phyloP scores from a whole-genome alignment of 2,329 filamentous ascomycete species.

The Aspergillus proliferans region DNA sequence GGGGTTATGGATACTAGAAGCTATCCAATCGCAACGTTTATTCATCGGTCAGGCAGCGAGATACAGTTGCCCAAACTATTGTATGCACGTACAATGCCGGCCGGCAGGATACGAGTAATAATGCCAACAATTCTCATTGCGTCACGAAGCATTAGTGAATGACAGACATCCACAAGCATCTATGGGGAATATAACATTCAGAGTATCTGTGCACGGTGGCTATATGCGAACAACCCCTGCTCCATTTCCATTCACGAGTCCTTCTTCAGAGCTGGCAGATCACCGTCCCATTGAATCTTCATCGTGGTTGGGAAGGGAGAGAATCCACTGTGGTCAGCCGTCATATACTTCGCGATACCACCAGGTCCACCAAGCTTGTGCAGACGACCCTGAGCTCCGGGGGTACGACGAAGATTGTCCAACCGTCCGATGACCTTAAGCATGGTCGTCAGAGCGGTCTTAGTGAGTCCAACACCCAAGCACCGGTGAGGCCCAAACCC shows the following conservation, averaged over 20 bases:
- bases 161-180: no score
- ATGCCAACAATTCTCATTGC: no score
- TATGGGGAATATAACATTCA: no score
- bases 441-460: conserved; percentile 32
- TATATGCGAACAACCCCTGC: neutral
- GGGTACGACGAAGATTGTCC: conserved; percentile 37
- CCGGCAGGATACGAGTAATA: no score
- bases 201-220: no score
- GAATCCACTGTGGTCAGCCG: conserved; percentile 36
- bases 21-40: no score
- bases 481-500: conserved; percentile 58
- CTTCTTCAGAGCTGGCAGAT: conserved; percentile 18
- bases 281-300: conserved; percentile 41
- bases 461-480: conserved; percentile 44
- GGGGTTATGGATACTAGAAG: no score
- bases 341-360: conserved; percentile 40
- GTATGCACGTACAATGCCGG: no score
- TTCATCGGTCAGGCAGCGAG: no score
- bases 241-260: conserved; percentile 2
- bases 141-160: no score
- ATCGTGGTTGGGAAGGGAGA: conserved; percentile 40
- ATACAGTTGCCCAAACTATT: no score
- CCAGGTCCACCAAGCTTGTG: conserved; percentile 35
- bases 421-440: conserved; percentile 36
- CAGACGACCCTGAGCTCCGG: conserved; percentile 35